Evolutionary conservation across 1,284 basidiomycete genomes (phyloP), one percentile per base, ranked within the genome.

Genomic region (Sutorius eximius): DNA sequence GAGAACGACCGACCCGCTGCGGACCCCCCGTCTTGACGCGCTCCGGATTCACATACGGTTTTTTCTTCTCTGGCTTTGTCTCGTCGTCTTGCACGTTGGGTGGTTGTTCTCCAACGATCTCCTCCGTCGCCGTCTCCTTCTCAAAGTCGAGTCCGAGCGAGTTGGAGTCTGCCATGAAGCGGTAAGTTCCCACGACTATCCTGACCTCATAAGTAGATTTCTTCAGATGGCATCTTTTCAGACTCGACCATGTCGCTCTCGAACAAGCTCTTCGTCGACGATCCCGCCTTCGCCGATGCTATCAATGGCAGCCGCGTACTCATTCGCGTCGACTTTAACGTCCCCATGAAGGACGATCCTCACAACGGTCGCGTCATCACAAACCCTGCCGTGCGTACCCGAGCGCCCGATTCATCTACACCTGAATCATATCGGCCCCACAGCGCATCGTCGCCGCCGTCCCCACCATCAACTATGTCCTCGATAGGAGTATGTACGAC

Each of bases 311-410:
- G 93, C 76, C 91, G 91, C 63, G 95, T 98, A 69, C 88, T 98
- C 67, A 93, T 97, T 72, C 90, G 94, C 62, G 93, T 98, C 66
- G 97, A 99, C 83, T 99, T 99, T 80, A 99, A 99, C 77, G 96
- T 99, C 63, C 96, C 96, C 61, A 86, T 93, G 77, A 65, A 68
- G 8, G 67, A 65, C 54, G 52, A 56, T 30, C 52, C 62, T 0
- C 22, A 49, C 22, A 82, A 88, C 69, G 87, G 88, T 61, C 87
- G 87, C 53, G 87, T 88, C 73, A 96, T 99, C 81, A 97, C 96
- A 52, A 99, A 98, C 81, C 91, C 94, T 63, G 93, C 94, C 57
- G 93, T 95, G 70, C 61, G 91, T 78, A 45, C 45, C 53, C 61
- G 59, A 67, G 49, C 52, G 20, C 20, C 24, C 33, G 41, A 45